phyloP scores from a whole-genome alignment of 2,329 filamentous ascomycete species.

The Microdochium trichocladiopsis region DNA sequence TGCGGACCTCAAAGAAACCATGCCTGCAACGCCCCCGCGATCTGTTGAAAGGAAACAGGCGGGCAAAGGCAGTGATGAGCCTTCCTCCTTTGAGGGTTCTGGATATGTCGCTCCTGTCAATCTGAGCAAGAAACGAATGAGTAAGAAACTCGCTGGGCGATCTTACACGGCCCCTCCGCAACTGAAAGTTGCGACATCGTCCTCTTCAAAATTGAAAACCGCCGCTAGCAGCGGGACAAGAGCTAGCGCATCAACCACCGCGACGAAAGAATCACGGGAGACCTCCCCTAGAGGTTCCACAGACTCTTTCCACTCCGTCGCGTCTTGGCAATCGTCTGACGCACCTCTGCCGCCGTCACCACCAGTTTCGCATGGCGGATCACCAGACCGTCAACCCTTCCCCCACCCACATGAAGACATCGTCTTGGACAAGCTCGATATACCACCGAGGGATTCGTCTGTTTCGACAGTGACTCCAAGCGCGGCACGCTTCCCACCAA shows the following conservation, averaged over 20 bases:
- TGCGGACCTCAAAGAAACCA: neutral
- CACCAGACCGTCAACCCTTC: constrained; percentile 22
- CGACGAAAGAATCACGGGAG: constrained; percentile 18
- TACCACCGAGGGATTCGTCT: constrained; percentile 21
- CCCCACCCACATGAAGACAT: constrained; percentile 33
- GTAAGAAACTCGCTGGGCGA: constrained; percentile 22
- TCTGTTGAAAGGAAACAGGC: neutral
- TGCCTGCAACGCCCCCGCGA: neutral
- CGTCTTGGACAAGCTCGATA: constrained; percentile 10
- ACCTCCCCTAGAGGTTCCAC: constrained; percentile 37
- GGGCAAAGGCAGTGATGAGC: constrained; percentile 7
- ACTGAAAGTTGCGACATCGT: constrained; percentile 31
- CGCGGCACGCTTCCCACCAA: constrained; percentile 19
- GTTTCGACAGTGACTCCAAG: constrained; percentile 24
- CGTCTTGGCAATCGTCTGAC: constrained; percentile 42
- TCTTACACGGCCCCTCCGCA: constrained; percentile 31
- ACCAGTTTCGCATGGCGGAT: constrained; percentile 29
- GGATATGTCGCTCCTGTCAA: constrained; percentile 16
- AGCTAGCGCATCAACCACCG: constrained; percentile 12
- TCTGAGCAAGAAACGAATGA: constrained; percentile 18
- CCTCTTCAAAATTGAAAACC: constrained; percentile 24
- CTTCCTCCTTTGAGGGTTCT: constrained; percentile 18
- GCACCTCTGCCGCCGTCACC: constrained; percentile 37
- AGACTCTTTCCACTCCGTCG: constrained; percentile 48
- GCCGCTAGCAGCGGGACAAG: constrained; percentile 6